phyloP scores from a whole-genome alignment of 176 grass and related monocot species.

The bread wheat (Triticum aestivum) region DNA sequence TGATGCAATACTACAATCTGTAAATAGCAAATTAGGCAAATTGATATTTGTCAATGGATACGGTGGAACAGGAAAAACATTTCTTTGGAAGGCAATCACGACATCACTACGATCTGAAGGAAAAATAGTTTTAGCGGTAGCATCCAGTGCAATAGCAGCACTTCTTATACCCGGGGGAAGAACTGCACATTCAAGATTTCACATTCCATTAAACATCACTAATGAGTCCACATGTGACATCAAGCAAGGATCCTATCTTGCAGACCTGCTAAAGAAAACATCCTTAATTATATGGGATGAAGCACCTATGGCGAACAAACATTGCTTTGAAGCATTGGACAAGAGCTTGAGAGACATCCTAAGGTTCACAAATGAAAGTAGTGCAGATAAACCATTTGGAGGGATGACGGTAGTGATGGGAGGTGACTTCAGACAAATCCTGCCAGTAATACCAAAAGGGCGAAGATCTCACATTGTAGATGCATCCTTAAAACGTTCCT shows the following conservation, averaged over 20 bases:
- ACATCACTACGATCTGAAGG: not conserved
- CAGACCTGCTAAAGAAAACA: not conserved
- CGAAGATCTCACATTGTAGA: not conserved
- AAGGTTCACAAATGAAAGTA: not conserved
- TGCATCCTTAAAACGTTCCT: conserved; percentile 2
- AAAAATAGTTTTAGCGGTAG: not conserved
- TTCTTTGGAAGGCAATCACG: conserved; percentile 14
- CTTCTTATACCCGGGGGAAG: not conserved
- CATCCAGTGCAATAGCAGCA: not conserved
- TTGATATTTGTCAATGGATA: not conserved
- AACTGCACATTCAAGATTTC: no score
- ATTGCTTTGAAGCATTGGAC: not conserved
- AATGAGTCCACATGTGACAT: conserved; percentile 21
- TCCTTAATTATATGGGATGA: conserved; percentile 27
- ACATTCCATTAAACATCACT: not conserved
- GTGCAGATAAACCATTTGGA: not conserved
- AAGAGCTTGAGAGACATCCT: conserved; percentile 12
- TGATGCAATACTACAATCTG: not conserved
- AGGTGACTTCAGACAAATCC: conserved; percentile 26
- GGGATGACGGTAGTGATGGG: not conserved
- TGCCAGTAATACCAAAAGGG: not conserved
- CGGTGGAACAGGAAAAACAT: conserved; percentile 5
- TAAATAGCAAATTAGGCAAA: not conserved
- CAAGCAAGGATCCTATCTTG: not conserved
- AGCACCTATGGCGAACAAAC: conserved; percentile 5